Percentiles rank a stretch among this genome's conserved stretches.
These are phyloP conservation scores for Ophiocordyceps camponoti-rufipedis DNA, from an alignment of 2,329 filamentous ascomycete genomes.

Conservation along the genomic window DNA sequence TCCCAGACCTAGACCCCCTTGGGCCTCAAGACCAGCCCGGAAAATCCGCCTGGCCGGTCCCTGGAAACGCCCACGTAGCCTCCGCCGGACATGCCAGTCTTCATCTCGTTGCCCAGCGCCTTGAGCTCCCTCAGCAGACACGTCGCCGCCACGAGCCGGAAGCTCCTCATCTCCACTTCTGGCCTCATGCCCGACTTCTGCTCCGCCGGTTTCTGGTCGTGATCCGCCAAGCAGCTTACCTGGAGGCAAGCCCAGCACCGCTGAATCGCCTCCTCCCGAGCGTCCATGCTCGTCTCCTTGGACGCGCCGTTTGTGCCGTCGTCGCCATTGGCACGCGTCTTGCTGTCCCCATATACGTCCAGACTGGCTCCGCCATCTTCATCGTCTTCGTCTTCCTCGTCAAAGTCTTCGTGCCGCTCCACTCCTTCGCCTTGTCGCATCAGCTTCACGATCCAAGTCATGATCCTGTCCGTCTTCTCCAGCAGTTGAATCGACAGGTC, in stretches of 20 bases:
- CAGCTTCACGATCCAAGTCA: slow-evolving; percentile 19
- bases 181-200: background rate
- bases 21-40: background rate
- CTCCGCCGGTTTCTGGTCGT: slow-evolving; percentile 3
- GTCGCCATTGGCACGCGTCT: background rate
- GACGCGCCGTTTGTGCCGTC: background rate
- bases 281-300: background rate
- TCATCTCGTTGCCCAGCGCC: slow-evolving; percentile 3
- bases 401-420: background rate
- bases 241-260: slow-evolving; percentile 17
- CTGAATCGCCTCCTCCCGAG: slow-evolving; percentile 11
- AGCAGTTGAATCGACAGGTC: slow-evolving; percentile 32
- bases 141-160: slow-evolving; percentile 18
- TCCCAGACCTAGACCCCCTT: background rate
- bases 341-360: background rate
- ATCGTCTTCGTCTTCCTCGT: background rate
- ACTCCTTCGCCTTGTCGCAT: slow-evolving; percentile 6
- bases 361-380: background rate
- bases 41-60: background rate
- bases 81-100: slow-evolving; percentile 5
- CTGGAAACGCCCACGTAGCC: slow-evolving; percentile 8
- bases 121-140: slow-evolving; percentile 14
- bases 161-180: slow-evolving; percentile 12
- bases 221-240: slow-evolving; percentile 7
- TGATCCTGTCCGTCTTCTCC: slow-evolving; percentile 30